Percentiles rank a stretch among this genome's conserved stretches.
Evolutionary conservation across 2,329 filamentous ascomycete species (phyloP).

Genomic region (Ophiocordyceps camponoti-leonardi): DNA sequence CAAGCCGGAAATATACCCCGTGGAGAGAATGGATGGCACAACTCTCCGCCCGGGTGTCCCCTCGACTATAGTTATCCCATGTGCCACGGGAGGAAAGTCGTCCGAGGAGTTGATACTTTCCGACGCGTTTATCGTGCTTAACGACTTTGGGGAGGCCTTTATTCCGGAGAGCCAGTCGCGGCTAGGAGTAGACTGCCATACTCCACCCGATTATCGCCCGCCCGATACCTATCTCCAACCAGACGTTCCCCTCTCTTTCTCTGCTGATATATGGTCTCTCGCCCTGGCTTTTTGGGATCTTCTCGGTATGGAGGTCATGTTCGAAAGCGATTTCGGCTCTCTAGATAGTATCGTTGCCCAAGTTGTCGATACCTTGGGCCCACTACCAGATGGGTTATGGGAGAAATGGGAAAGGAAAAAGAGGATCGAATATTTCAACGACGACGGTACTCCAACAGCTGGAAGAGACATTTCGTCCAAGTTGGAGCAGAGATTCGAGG

Average conservation of each 20-base stretch:
- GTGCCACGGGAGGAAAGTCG: slow-evolving; percentile 10
- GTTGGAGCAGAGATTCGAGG: slow-evolving; percentile 11
- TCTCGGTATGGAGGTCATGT: too few species aligned
- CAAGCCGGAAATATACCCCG: slow-evolving; percentile 10
- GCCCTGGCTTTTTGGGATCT: slow-evolving; percentile 7
- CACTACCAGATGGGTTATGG: not conserved
- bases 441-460: not conserved
- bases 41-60: slow-evolving; percentile 11
- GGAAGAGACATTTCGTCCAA: slow-evolving; percentile 6
- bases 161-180: slow-evolving; percentile 7
- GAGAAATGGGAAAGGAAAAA: not conserved
- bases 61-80: slow-evolving; percentile 6
- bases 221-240: slow-evolving; percentile 1
- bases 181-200: slow-evolving; percentile 7
- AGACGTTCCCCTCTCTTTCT: not conserved
- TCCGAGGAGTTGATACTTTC: slow-evolving; percentile 10
- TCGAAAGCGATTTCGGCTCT: slow-evolving; percentile 4
- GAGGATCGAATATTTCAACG: not conserved
- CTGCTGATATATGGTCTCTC: slow-evolving; percentile 8
- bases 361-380: slow-evolving; percentile 8
- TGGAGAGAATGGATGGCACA: slow-evolving; percentile 8
- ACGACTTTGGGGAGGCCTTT: slow-evolving; percentile 18
- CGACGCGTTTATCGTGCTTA: slow-evolving; percentile 12
- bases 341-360: slow-evolving; percentile 7
- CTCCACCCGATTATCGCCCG: slow-evolving; percentile 3